Conservation (phyloP, 176 grass and related monocot genomes). For the Hordeum vulgare region MorexV3_pseudomolecules_assembly NC_058522.1:374425581-374426080, state of each 20-base stretch:
- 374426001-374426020: slow-evolving; percentile 92
- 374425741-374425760: neutral
- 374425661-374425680: neutral
- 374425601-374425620: neutral
- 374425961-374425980: slow-evolving; percentile 56
- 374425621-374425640: neutral
- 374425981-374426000: slow-evolving; percentile 86
- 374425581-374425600: neutral
- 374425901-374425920: slow-evolving; percentile 98
- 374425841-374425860: slow-evolving; percentile 98
- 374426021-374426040: slow-evolving; percentile 73
- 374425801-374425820: neutral
- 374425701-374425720: neutral
- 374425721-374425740: neutral
- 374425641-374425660: neutral
- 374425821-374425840: slow-evolving; percentile 72
- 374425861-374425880: slow-evolving; percentile 96
- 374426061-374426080: slow-evolving; percentile 55
- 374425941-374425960: slow-evolving; percentile 41
- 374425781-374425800: neutral
- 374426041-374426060: slow-evolving; percentile 87
- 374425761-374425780: neutral
- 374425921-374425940: slow-evolving; percentile 60
- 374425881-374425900: slow-evolving; percentile 95
- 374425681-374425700: neutral